Evolutionary conservation across 257 asterid species (phyloP), one percentile per base, ranked within the genome.

Genomic region (Lycium barbarum): DNA sequence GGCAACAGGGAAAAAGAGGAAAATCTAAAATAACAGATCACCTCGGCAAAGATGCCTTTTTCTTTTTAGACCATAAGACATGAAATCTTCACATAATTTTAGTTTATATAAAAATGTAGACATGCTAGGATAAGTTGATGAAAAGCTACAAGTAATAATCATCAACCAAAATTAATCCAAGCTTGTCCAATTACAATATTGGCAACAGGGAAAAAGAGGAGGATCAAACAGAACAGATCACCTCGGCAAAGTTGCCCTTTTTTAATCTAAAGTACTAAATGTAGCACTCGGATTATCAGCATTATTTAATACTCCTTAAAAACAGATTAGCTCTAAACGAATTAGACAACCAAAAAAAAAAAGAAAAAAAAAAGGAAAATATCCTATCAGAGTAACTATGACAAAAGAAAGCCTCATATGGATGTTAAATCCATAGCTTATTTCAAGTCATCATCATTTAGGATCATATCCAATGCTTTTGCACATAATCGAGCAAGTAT

Each of bases 1-100:
- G 95, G 97, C 93, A 92, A 88, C 96, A 91, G 91, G 95, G 95
- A 94, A 92, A 72, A 94, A 86, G 93, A 90, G 98, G 98, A 54
- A 76, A 90, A 92, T 80, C 83, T 87, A 74, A 43, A 86, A 63
- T 70, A 83, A 78, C 67, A 71, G 80, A 90, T 89, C 82, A 82
- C 92, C 98, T 91, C 93, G 90, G 97, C 97, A 93, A 94, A 91
- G 94, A 87, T 90, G 73, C 84, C 84, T 35, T 68, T 6, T 18
- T 53, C 6, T 40, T 35, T 11, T 53, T 3, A 35, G 22, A 14
- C 20, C 59, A 13, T 14, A 2, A 15, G n/a, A 40, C 45, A 4
- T 2, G 45, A 40, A 40, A 40, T 40, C 45, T 40, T 40, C 4
- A 40, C 45, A 40, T 40, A 40, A 40, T 40, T 40, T 40, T 40